A percentile compares a stretch with the other conserved stretches of the same genome.
phyloP scores from a whole-genome alignment of 768 basidiomycete species.

The Suillus weaverae region DNA sequence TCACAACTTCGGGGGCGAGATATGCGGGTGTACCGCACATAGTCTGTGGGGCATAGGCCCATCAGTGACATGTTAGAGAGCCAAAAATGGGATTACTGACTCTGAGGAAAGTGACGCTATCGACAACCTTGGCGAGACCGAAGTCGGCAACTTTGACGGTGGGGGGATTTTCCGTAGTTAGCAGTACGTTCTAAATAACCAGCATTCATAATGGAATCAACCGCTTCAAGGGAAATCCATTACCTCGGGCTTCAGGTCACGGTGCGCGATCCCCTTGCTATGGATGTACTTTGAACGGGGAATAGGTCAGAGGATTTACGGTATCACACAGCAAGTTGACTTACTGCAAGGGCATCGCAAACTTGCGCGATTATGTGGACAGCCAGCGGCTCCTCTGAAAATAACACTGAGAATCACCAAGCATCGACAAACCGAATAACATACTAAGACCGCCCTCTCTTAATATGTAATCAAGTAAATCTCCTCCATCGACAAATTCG shows the following conservation, averaged over 20 bases:
- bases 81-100: constrained; percentile 40
- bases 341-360: constrained; percentile 73
- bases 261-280: constrained; percentile 77
- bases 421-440: constrained; percentile 21
- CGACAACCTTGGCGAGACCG: constrained; percentile 91
- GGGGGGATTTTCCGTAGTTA: constrained; percentile 71
- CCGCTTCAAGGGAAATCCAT: constrained; percentile 4
- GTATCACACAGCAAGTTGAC: constrained; percentile 19
- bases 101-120: constrained; percentile 72
- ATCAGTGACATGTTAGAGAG: constrained; percentile 4
- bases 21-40: constrained; percentile 98
- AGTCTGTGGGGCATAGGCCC: constrained; percentile 46
- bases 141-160: constrained; percentile 92
- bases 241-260: constrained; percentile 91
- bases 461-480: constrained; percentile 81
- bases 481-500: constrained; percentile 86
- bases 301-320: constrained; percentile 8
- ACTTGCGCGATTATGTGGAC: constrained; percentile 79
- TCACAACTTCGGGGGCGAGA: constrained; percentile 90
- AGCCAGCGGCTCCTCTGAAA: constrained; percentile 51
- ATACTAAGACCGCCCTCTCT: constrained; percentile 58
- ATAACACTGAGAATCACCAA: constrained; percentile 1
- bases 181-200: constrained; percentile 65
- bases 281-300: constrained; percentile 56
- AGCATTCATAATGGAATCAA: constrained; percentile 2